Percentiles rank a stretch among this genome's conserved stretches.
phyloP scores from a whole-genome alignment of 495 filamentous ascomycete species.

The Copromyces sp. region DNA sequence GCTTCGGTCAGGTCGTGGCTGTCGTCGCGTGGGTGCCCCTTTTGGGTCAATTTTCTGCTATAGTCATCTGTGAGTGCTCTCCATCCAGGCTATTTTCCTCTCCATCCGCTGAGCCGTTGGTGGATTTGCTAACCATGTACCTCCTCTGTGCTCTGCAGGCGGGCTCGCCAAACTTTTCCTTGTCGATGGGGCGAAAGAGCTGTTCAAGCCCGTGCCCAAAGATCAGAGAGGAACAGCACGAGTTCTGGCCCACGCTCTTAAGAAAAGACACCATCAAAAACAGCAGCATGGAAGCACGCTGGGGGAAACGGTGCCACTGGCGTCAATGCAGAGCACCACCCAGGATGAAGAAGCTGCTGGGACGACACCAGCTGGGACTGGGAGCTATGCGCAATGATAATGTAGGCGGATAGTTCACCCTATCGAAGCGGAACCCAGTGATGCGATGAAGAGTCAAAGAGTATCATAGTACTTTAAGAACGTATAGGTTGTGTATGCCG shows the following conservation, averaged over 20 bases:
- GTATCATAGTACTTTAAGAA: background rate
- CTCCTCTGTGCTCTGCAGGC: background rate
- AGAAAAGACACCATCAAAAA: background rate
- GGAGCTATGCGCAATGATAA: background rate
- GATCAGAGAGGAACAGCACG: background rate
- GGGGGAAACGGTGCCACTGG: background rate
- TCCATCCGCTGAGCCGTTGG: background rate
- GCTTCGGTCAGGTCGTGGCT: background rate
- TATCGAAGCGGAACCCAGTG: background rate
- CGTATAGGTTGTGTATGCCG: too few relatives aligned
- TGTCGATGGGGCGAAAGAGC: background rate
- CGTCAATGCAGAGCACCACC: background rate
- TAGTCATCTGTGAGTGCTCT: background rate
- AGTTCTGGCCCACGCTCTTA: background rate
- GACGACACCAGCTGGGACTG: background rate
- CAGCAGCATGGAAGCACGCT: background rate
- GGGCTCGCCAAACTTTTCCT: background rate
- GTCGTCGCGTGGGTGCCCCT: background rate
- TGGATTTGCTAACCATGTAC: background rate
- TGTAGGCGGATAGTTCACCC: background rate
- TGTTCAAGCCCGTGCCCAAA: background rate
- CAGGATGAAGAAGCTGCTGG: background rate
- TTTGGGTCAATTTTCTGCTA: background rate
- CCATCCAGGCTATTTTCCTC: background rate
- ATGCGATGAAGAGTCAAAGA: background rate